Base-by-base conservation (phyloP, 2,329 filamentous ascomycete species). In the Aphanoascus verrucosus region DNA sequence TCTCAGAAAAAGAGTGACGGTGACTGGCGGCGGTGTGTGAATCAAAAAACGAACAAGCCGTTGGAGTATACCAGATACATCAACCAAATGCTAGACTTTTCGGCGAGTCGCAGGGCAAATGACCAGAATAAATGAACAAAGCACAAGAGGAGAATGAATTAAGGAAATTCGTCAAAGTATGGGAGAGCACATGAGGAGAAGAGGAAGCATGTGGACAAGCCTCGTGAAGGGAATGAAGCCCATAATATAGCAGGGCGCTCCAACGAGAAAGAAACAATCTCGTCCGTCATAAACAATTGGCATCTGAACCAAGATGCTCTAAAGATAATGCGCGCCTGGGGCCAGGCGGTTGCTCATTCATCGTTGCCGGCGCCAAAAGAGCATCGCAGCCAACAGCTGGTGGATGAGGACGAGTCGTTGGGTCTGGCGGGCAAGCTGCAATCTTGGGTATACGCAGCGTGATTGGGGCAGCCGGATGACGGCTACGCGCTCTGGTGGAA, bases 51-150 rank as follows among this genome's bases (percentile, higher is more conserved):
- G 45, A 43, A 32, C 12, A 53, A 28, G 28, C 20, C 44, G 35
- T 43, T 34, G 45, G 51, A 15, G 51, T 53, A 53, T 53, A 35
- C 51, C 51, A 35, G 51, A 53, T 53, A 53, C 51, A 43, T 28
- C 51, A 17, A 11, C 32, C 14, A 23, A 8, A 17, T 20, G 5
- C 14, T 15, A 42, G 41, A 35, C 7, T 20, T 43, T 35, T 46
- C 14, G 12, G 3, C n/a, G 47, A 35, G 23, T n/a, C 48, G 23
- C 23, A 28, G 23, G n/a, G 44, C 37, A 42, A 42, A 31, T 41
- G 45, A 49, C 20, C 34, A 20, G 15, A 28, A 15, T n/a, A 38
- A 49, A 48, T n/a, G 31, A 48, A 47, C 31, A 37, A 40, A 42
- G 19, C 23, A 28, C 23, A 28, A 28, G n/a, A 35, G 32, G 37